phyloP scores from a whole-genome alignment of 768 basidiomycete species.

The Lentinula sp. region DNA sequence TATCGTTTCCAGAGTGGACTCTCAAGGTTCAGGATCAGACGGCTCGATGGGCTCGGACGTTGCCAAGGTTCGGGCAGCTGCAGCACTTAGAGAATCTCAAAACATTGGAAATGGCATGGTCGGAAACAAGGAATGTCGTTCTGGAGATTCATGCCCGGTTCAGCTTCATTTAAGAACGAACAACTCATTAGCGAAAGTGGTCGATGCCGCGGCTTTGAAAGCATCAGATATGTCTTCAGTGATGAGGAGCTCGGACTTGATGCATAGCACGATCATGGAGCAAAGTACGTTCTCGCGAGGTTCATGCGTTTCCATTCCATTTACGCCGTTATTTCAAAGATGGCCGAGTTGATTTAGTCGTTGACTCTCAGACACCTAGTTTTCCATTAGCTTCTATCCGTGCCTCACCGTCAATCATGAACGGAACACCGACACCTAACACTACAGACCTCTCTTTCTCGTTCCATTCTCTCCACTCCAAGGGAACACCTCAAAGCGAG shows the following conservation, averaged over 20 bases:
- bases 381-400: not conserved
- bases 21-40: not conserved
- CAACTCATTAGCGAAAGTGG: constrained; percentile 7
- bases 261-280: constrained; percentile 45
- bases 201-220: constrained; percentile 13
- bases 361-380: not conserved
- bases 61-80: not conserved
- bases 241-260: constrained; percentile 20
- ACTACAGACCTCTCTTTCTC: not conserved
- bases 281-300: constrained; percentile 28
- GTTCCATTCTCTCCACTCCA: not conserved
- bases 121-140: not conserved
- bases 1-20: not conserved
- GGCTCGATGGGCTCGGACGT: not conserved
- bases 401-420: not conserved
- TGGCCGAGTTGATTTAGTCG: not conserved
- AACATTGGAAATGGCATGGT: not conserved
- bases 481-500: not conserved
- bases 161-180: not conserved
- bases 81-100: not conserved
- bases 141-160: not conserved
- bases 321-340: not conserved
- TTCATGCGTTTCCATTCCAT: not conserved
- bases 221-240: constrained; percentile 9
- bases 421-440: not conserved